These are phyloP conservation scores for Microbotryomycetes sp. DNA, from an alignment of 1,284 basidiomycete genomes.

Conservation along the genomic window DNA sequence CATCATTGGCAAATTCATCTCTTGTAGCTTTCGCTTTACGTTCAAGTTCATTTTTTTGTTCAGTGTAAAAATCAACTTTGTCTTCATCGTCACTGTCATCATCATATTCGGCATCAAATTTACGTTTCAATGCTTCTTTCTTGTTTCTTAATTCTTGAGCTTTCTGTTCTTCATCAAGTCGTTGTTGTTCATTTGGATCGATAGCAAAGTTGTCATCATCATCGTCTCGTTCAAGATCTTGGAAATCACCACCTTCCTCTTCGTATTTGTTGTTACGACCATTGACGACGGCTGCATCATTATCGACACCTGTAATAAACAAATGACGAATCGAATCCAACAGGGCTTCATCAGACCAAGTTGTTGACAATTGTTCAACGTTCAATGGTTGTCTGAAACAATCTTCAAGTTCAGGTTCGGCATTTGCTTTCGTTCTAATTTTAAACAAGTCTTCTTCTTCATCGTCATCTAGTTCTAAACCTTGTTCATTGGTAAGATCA, in stretches of 20 bases:
- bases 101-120: constrained; percentile 96
- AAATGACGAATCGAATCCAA: constrained; percentile 78
- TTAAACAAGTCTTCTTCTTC: constrained; percentile 37
- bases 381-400: constrained; percentile 54
- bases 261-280: constrained; percentile 44
- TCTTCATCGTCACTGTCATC: constrained; percentile 60
- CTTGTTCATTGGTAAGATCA: constrained; percentile 37
- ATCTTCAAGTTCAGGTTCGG: constrained; percentile 50
- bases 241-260: constrained; percentile 49
- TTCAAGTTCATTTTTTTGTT: constrained; percentile 86
- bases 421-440: constrained; percentile 44
- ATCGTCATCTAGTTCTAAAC: constrained; percentile 18
- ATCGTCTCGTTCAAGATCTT: constrained; percentile 48
- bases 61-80: constrained; percentile 78
- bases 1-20: constrained; percentile 76
- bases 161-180: constrained; percentile 39
- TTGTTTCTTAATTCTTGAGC: constrained; percentile 67
- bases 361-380: constrained; percentile 54
- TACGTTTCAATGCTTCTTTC: constrained; percentile 85
- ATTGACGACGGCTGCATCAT: constrained; percentile 23
- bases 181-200: constrained; percentile 5
- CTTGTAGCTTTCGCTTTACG: constrained; percentile 77
- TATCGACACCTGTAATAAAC: constrained; percentile 75
- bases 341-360: constrained; percentile 77
- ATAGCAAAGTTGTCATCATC: constrained; percentile 16